Base-by-base conservation (phyloP, 108 stramenopile species). In the Skeletonema marinoi region DNA sequence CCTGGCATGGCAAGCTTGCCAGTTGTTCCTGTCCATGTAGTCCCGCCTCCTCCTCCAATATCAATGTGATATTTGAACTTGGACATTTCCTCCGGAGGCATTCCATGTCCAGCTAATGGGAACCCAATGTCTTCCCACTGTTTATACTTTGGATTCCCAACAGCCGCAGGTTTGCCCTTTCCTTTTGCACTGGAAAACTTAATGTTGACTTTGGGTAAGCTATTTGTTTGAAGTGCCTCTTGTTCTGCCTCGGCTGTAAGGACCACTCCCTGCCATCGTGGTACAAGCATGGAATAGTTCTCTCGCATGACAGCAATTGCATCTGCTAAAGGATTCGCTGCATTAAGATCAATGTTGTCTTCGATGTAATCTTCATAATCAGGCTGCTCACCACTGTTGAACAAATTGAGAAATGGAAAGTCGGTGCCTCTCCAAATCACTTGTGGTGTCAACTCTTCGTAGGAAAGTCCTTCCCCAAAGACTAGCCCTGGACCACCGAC, bases 51-150 rank as follows among this genome's bases (percentile, higher is more conserved):
- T 6, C 71, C 71, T 9, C 65, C 71, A 46, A 73, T 33, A 66
- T 73, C 71, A 25, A 46, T 73, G 8, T 73, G 71, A 65, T 73
- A 73, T 29, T 66, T 65, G 65, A 65, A 66, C 30, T 65, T 73
- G 38, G 39, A 14, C 25, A 31, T 30, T 31, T 65, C 71, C 14
- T 65, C 33, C 63, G 30, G 29, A 14, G 32, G 33, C 65, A 73
- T 65, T n/a, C 31, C 29, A 1, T 73, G 14, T 0, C 33, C 65
- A 25, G 71, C 29, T 25, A 56, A 29, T 13, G 44, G 21, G 11
- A 73, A n/a, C 1, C 65, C 63, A 13, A 33, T 42, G 6, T 46
- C 71, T 25, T 46, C 42, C 32, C 48, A 32, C n/a, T 25, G 2
- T 29, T 25, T 31, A 5, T 56, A 46, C 11, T 58, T 51, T 19